Evolutionary conservation across 805 yeast species (phyloP).

Genomic region (Candida boleticola): DNA sequence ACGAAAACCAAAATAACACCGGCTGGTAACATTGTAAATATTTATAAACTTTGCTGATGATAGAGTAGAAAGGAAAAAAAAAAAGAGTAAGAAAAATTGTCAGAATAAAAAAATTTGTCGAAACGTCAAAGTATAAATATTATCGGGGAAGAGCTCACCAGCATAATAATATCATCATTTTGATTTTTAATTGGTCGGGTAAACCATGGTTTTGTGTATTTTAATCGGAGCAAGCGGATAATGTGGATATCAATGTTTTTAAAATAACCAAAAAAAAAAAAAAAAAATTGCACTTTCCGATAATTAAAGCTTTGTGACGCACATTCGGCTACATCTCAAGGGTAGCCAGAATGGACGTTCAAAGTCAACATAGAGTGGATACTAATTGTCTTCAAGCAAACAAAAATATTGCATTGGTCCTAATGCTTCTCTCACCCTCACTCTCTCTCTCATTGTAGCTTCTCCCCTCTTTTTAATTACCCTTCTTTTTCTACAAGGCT

Average conservation of each 20-base stretch:
- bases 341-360: too few relatives aligned
- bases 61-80: constrained; percentile 8
- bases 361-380: too few relatives aligned
- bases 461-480: too few relatives aligned
- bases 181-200: constrained; percentile 1
- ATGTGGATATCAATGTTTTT: neutral
- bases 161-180: neutral
- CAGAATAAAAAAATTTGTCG: constrained; percentile 1
- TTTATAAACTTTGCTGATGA: constrained; percentile 3
- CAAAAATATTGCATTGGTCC: too few relatives aligned
- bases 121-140: constrained; percentile 3
- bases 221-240: constrained; percentile 2
- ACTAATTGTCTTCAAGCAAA: too few relatives aligned
- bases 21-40: constrained; percentile 59
- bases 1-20: constrained; percentile 73
- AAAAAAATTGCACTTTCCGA: constrained; percentile 2
- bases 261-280: constrained; percentile 3
- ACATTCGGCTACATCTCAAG: too few relatives aligned
- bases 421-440: too few relatives aligned
- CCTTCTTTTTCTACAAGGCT: too few relatives aligned
- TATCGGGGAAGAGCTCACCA: constrained; percentile 3
- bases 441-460: too few relatives aligned
- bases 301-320: too few relatives aligned
- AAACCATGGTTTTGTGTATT: neutral
- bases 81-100: constrained; percentile 6